Evolutionary conservation across 495 filamentous ascomycete genomes (phyloP), one percentile per base, ranked within the genome.

Genomic region (Terfezia claveryi): DNA sequence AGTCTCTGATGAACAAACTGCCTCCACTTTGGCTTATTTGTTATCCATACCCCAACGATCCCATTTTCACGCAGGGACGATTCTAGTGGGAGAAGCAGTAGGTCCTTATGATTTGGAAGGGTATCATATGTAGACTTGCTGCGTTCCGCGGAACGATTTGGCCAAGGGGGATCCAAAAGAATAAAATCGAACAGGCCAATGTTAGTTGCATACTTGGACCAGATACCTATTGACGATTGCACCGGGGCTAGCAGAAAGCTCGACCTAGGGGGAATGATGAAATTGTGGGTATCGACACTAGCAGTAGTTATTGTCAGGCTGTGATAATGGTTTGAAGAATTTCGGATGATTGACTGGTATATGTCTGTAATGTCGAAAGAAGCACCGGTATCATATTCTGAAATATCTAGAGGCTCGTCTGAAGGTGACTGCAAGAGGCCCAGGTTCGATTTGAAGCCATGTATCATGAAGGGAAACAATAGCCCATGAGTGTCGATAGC

Each of bases 151-250:
- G 87, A 94, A n/a, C 77, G 74, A 63, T 94, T 95, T 2, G 85
- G 81, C 89, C 89, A 98, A 3, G 91, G 91, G 17, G 91, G 91
- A 64, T 96, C 91, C 8, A 96, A 74, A 23, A 94, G 67, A 50
- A 95, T 76, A 38, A 94, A 70, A 64, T 89, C 73, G 68, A 94
- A 94, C 54, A 70, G 68, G 5, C 68, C 63, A 14, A 61, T 60
- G 53, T 7, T 61, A 51, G 37, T 58, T 61, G 49, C 68, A 54
- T 53, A 62, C 37, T 37, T 50, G 10, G 41, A 55, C 58, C 56
- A 61, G 10, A 38, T 46, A 10, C 11, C 51, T 50, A 32, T 57
- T 52, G 62, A 60, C 23, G 51, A 50, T 54, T 53, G 56, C 38
- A 59, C 61, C 38, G 49, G 51, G 36, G 54, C 62, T 49, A 79